Evolutionary conservation across 2,329 filamentous ascomycete species (phyloP).

Genomic region (Monilinia laxa): DNA sequence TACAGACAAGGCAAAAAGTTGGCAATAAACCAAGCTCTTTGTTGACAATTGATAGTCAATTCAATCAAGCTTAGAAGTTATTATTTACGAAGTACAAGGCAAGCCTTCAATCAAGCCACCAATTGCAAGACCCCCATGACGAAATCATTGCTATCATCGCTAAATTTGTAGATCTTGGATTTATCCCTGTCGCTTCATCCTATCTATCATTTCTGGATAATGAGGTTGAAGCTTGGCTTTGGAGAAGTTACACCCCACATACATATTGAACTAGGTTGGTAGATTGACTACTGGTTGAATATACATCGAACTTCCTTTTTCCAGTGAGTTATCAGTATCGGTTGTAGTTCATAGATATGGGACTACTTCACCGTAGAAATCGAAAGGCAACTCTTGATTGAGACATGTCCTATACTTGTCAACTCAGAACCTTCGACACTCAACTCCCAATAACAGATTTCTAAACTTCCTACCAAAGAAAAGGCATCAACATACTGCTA

Average conservation of each 20-base stretch:
- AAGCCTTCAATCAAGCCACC: constrained; percentile 13
- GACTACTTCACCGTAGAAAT: not conserved
- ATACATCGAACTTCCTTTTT: not conserved
- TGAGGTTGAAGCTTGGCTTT: too few relatives aligned
- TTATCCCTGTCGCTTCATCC: not conserved
- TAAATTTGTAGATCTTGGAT: constrained; percentile 15
- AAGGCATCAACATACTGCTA: not conserved
- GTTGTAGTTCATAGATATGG: constrained; percentile 5
- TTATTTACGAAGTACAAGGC: not conserved
- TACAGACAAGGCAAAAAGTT: constrained; percentile 20
- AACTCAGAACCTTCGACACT: not conserved
- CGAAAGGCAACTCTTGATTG: constrained; percentile 12
- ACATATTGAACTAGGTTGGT: too few relatives aligned
- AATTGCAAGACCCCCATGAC: constrained; percentile 7
- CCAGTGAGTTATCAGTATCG: not conserved
- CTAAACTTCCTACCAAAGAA: not conserved
- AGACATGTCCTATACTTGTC: not conserved
- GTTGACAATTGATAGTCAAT: constrained; percentile 3
- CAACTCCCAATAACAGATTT: not conserved
- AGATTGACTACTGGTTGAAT: not conserved
- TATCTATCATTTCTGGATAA: too few relatives aligned
- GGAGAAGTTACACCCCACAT: not conserved
- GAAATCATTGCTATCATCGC: constrained; percentile 22
- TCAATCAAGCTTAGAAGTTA: constrained; percentile 5
- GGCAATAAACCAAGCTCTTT: constrained; percentile 22